These are phyloP conservation scores for Corynespora cassiicola DNA, from an alignment of 2,329 filamentous ascomycete genomes.

Conservation along the genomic window DNA sequence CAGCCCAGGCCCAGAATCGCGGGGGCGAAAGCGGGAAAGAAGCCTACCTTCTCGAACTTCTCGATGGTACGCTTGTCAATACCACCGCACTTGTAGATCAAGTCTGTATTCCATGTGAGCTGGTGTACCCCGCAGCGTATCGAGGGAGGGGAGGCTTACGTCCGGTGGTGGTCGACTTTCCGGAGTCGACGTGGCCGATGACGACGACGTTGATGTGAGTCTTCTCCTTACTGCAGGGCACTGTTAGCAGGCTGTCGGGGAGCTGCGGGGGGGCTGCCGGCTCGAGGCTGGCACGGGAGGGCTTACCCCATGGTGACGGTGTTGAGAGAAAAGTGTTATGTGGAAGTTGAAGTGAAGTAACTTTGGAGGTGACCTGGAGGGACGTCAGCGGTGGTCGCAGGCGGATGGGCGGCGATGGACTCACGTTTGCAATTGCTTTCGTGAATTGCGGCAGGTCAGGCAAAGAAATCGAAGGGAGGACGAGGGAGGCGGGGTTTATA, in stretches of 20 bases:
- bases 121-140: conserved; percentile 32
- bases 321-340: conserved; percentile 37
- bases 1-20: conserved; percentile 12
- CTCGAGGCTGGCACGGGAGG: conserved; percentile 16
- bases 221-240: conserved; percentile 83
- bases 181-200: conserved; percentile 99
- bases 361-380: conserved; percentile 28
- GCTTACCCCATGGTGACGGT: conserved; percentile 69
- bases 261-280: conserved; percentile 12
- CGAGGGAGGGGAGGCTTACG: conserved; percentile 61
- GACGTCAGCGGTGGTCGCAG: background rate
- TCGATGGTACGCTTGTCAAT: conserved; percentile 99
- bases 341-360: conserved; percentile 41
- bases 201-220: conserved; percentile 94
- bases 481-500: background rate
- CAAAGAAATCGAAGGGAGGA: background rate
- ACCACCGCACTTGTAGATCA: conserved; percentile 99
- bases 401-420: background rate
- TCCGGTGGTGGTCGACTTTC: conserved; percentile 95
- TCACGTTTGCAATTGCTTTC: conserved; percentile 1
- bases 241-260: conserved; percentile 38
- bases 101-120: conserved; percentile 66
- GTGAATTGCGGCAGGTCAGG: conserved; percentile 3
- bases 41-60: conserved; percentile 99
- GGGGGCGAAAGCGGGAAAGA: conserved; percentile 28